Evolutionary conservation across 495 filamentous ascomycete genomes (phyloP), one percentile per base, ranked within the genome.

Genomic region (Daldinia caldariorum): DNA sequence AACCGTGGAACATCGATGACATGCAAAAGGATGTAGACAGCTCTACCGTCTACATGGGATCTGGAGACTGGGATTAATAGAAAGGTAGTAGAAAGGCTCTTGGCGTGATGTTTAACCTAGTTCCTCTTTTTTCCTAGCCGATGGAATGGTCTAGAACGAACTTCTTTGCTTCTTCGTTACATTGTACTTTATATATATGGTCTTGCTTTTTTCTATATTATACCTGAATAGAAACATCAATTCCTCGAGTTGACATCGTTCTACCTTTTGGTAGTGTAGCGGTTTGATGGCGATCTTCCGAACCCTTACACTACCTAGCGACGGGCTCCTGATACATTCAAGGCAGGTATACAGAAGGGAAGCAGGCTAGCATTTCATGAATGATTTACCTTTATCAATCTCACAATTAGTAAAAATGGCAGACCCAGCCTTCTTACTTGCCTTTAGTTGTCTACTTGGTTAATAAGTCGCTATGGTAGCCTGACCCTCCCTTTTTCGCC

Each of bases 1-100:
- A 82, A 75, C 78, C 79, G 6, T 84, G 82, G 82, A 83, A 71
- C 56, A 81, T 84, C 32, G 79, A 83, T 61, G 50, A 82, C 12
- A 79, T 84, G 50, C 78, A 79, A 61, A 71, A 72, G 38, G 78
- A 82, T 31, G 74, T 81, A 41, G 66, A 74, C 2, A 76, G 70
- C 0, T 79, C 77, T 7, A 79, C 74, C 13, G 75, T 83, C 4
- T 60, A 79, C 8, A 66, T 83, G 35, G 80, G 79, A 0, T 62
- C 66, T n/a, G 80, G 80, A 0, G 74, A 82, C 35, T 83, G 80
- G 80, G 72, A 77, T 47, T 82, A 61, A 38, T 54, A 31, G 7
- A 53, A 3, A 35, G n/a, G 4, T 49, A 61, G 32, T 54, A 31
- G 7, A 53, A 3, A 35, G n/a, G 4, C 39, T 47, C 22, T 53